These are phyloP conservation scores for Tetrastigma voinierianum DNA, from an alignment of 164 flowering plant genomes.

Conservation along the genomic window DNA sequence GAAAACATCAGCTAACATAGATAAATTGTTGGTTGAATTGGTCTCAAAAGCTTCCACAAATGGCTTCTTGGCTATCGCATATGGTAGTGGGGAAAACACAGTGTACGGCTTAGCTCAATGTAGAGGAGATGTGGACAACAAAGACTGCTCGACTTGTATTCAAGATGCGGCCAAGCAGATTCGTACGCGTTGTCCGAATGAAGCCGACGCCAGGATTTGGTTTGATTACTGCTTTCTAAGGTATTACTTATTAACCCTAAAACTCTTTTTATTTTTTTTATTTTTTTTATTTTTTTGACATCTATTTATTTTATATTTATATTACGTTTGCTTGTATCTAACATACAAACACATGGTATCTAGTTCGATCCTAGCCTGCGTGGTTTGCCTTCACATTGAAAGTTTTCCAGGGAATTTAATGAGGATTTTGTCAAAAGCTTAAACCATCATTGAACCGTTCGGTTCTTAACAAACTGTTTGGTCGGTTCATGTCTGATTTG, in stretches of 20 bases:
- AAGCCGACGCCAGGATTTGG: constrained; percentile 55
- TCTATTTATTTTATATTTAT: too few species aligned
- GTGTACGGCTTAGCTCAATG: constrained; percentile 61
- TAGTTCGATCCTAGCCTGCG: too few species aligned
- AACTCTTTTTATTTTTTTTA: too few species aligned
- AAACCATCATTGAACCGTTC: too few species aligned
- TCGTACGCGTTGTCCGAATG: constrained; percentile 38
- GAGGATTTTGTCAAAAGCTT: too few species aligned
- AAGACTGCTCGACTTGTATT: constrained; percentile 47
- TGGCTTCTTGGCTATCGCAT: constrained; percentile 30
- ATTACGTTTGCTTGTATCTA: too few species aligned
- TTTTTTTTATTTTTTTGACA: too few species aligned
- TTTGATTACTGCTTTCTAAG: constrained; percentile 60
- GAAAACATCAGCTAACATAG: constrained; percentile 30
- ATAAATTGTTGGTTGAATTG: constrained; percentile 24
- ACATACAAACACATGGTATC: too few species aligned
- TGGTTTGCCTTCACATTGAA: too few species aligned
- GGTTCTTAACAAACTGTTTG: too few species aligned
- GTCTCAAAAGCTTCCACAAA: constrained; percentile 15
- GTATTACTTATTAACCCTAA: constrained; percentile 15
- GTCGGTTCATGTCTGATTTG: too few species aligned
- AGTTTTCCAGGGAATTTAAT: too few species aligned
- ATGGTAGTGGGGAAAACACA: constrained; percentile 21
- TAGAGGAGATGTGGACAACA: constrained; percentile 45
- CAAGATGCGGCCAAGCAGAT: constrained; percentile 41